Conservation (phyloP, 2,329 filamentous ascomycete species). For the Pseudogymnoascus pannorum region DNA sequence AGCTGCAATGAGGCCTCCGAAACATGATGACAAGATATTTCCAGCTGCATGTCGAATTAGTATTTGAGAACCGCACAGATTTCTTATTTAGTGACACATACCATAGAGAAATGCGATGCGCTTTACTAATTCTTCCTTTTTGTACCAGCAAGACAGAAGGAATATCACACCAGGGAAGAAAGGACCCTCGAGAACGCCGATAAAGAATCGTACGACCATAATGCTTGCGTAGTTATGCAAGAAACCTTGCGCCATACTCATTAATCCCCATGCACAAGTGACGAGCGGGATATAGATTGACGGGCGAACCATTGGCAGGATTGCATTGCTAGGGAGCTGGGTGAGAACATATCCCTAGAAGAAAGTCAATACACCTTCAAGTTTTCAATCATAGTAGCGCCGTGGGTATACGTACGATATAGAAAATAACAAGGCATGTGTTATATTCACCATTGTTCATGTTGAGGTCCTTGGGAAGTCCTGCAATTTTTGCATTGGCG, state of each 20-base stretch:
- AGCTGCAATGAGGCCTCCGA: slow-evolving; percentile 51
- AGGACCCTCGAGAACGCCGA: slow-evolving; percentile 18
- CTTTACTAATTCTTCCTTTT: slow-evolving; percentile 20
- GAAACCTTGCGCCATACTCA: slow-evolving; percentile 21
- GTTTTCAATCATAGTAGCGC: neutral
- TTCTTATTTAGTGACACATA: slow-evolving; percentile 7
- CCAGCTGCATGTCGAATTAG: slow-evolving; percentile 32
- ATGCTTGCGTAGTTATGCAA: slow-evolving; percentile 18
- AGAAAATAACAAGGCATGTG: slow-evolving; percentile 18
- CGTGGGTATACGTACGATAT: slow-evolving; percentile 12
- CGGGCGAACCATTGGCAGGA: slow-evolving; percentile 20
- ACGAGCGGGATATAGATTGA: slow-evolving; percentile 22
- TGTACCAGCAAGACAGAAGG: slow-evolving; percentile 23
- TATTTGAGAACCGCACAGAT: neutral
- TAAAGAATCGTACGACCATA: slow-evolving; percentile 17
- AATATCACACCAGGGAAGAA: slow-evolving; percentile 18
- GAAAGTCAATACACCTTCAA: neutral
- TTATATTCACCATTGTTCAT: slow-evolving; percentile 17
- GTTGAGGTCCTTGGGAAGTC: slow-evolving; percentile 9
- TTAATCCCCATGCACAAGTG: slow-evolving; percentile 18
- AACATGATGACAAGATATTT: slow-evolving; percentile 53
- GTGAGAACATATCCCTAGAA: slow-evolving; percentile 6
- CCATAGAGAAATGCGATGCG: slow-evolving; percentile 23
- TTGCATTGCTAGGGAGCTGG: slow-evolving; percentile 19
- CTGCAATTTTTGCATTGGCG: slow-evolving; percentile 11